These are phyloP conservation scores for Taphrina populina DNA, from an alignment of 1,139 yeast species.

Conservation along the genomic window DNA sequence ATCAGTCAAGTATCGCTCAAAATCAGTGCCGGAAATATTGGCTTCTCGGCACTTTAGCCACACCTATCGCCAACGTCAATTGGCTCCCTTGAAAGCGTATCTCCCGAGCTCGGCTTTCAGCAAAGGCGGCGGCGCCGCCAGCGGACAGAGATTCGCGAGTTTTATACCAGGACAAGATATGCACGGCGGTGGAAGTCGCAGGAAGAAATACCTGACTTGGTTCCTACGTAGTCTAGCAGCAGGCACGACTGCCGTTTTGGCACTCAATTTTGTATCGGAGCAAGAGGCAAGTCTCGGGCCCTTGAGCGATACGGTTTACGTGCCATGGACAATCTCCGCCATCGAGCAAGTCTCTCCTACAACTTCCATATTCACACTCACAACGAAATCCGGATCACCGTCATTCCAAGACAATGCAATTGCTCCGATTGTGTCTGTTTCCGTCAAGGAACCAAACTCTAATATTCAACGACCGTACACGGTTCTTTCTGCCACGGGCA, in stretches of 20 bases:
- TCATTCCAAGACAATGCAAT: not conserved
- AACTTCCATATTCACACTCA: conserved; percentile 7
- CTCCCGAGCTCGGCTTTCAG: not conserved
- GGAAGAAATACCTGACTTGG: too few species aligned
- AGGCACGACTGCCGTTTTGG: conserved; percentile 4
- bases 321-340: not conserved
- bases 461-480: conserved; percentile 35
- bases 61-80: conserved; percentile 1
- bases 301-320: not conserved
- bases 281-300: not conserved
- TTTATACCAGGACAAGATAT: too few species aligned
- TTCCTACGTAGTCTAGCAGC: conserved; percentile 1
- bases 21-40: not conserved
- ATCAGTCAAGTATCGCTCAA: not conserved
- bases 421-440: conserved; percentile 15
- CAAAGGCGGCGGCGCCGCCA: not conserved
- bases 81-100: conserved; percentile 7
- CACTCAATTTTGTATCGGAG: not conserved
- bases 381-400: not conserved
- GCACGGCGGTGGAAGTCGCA: too few species aligned
- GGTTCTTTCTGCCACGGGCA: not conserved
- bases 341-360: conserved; percentile 5
- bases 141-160: too few species aligned
- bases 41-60: conserved; percentile 2
- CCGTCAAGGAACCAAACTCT: conserved; percentile 29